A percentile compares a stretch with the other conserved stretches of the same genome.
These are phyloP conservation scores for Bryoerythrophyllum caledonicum DNA, from an alignment of 225 moss, liverwort and hornwort genomes.

Conservation along the genomic window DNA sequence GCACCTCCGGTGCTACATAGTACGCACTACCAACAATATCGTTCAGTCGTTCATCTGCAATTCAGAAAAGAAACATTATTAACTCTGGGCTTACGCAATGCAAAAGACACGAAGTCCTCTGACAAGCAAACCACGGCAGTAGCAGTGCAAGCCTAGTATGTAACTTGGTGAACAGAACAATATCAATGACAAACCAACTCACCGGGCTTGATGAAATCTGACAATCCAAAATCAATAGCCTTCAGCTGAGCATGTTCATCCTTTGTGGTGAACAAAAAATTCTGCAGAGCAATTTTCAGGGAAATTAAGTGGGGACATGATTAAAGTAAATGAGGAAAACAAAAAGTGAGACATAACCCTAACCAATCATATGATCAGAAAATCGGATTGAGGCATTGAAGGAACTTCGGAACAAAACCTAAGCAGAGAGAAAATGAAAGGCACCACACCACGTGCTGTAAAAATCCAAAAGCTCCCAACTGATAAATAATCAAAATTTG, in stretches of 20 bases:
- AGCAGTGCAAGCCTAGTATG: background rate
- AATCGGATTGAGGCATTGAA: background rate
- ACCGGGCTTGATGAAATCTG: slow-evolving; percentile 99
- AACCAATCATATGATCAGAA: background rate
- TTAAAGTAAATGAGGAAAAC: background rate
- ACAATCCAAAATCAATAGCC: slow-evolving; percentile 94
- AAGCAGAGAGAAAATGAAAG: background rate
- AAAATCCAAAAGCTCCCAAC: background rate
- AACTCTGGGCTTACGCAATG: background rate
- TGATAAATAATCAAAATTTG: background rate
- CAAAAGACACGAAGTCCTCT: background rate
- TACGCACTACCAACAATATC: slow-evolving; percentile 97
- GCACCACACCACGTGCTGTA: background rate
- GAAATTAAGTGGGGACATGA: background rate
- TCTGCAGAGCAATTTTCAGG: slow-evolving; percentile 47
- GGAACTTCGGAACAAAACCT: background rate
- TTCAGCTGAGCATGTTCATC: slow-evolving; percentile 91
- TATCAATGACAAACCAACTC: slow-evolving; percentile 27
- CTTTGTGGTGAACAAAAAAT: slow-evolving; percentile 92
- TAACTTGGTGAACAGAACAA: background rate
- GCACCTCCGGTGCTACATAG: slow-evolving; percentile 92
- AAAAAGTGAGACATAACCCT: background rate
- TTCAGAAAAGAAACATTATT: background rate
- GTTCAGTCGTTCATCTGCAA: slow-evolving; percentile 91
- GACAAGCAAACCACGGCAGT: background rate